phyloP scores from a whole-genome alignment of 306 rosid genomes.

The Casuarina equisetifolia region DNA sequence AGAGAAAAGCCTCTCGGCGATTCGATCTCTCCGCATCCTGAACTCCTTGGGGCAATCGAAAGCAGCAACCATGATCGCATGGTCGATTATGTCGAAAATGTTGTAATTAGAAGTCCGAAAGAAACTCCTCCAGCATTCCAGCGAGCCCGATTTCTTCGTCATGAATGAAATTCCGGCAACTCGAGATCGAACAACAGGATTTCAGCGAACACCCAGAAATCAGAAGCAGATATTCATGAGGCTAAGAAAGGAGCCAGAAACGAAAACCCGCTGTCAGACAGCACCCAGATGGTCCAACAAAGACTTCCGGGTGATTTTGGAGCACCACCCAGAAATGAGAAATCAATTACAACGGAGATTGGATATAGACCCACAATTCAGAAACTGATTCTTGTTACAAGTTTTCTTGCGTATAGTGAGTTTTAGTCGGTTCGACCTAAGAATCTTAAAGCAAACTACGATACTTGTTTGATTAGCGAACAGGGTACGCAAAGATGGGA shows the following conservation, averaged over 20 bases:
- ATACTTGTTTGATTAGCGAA: neutral
- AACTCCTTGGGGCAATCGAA: slow-evolving; percentile 83
- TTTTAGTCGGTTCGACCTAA: slow-evolving; percentile 6
- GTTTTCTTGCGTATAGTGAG: neutral
- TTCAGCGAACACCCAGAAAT: slow-evolving; percentile 33
- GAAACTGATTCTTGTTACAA: slow-evolving; percentile 11
- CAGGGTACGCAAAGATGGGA: slow-evolving; percentile 9
- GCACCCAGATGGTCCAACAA: slow-evolving; percentile 15
- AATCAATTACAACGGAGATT: neutral
- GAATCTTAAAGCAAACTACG: neutral
- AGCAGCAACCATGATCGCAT: slow-evolving; percentile 88
- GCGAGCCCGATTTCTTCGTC: slow-evolving; percentile 65
- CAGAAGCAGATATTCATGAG: slow-evolving; percentile 30
- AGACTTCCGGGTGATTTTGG: neutral
- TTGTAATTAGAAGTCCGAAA: slow-evolving; percentile 64
- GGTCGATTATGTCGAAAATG: slow-evolving; percentile 76
- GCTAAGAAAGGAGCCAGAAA: slow-evolving; percentile 5
- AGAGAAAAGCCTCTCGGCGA: slow-evolving; percentile 72
- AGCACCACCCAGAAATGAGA: slow-evolving; percentile 9
- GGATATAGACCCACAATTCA: slow-evolving; percentile 12
- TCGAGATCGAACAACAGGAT: slow-evolving; percentile 14
- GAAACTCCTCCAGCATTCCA: slow-evolving; percentile 81
- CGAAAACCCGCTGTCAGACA: slow-evolving; percentile 9
- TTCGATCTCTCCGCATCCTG: slow-evolving; percentile 64
- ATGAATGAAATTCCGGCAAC: slow-evolving; percentile 21